A percentile compares a stretch with the other conserved stretches of the same genome.
These are phyloP conservation scores for Metarhizium guizhouense DNA, from an alignment of 2,329 filamentous ascomycete genomes.

Conservation along the genomic window DNA sequence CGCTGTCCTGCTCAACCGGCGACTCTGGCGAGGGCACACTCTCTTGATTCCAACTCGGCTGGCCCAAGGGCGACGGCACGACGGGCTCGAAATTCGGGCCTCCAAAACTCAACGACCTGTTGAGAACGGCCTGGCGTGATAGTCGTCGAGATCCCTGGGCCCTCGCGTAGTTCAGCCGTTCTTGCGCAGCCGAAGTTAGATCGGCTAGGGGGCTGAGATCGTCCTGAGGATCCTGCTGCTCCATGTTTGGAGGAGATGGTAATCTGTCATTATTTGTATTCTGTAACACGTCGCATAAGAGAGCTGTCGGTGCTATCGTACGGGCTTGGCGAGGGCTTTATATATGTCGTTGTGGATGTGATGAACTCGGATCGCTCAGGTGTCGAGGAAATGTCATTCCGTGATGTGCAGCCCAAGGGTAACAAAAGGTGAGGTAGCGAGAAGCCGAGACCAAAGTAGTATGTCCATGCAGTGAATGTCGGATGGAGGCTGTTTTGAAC, in stretches of 20 bases:
- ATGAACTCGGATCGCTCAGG: neutral
- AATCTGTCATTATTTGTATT: neutral
- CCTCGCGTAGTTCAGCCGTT: neutral
- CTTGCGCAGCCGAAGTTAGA: neutral
- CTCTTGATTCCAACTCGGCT: neutral
- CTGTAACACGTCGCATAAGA: neutral
- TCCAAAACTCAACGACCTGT: neutral
- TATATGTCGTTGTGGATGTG: neutral
- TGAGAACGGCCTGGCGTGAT: neutral
- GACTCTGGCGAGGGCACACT: neutral
- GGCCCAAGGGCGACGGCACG: neutral
- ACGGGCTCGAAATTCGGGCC: neutral
- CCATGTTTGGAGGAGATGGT: neutral
- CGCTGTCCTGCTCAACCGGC: neutral
- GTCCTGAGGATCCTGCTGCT: neutral
- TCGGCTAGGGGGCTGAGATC: neutral
- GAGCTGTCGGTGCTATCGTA: neutral
- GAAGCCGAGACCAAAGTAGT: neutral
- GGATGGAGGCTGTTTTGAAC: neutral
- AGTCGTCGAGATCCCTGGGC: neutral
- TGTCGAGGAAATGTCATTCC: too few relatives aligned
- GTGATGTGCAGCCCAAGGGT: neutral
- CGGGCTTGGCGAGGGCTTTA: neutral
- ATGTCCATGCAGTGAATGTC: neutral
- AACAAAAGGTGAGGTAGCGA: neutral